phyloP scores from a whole-genome alignment of 2,329 filamentous ascomycete species.

The Fusarium buharicum region DNA sequence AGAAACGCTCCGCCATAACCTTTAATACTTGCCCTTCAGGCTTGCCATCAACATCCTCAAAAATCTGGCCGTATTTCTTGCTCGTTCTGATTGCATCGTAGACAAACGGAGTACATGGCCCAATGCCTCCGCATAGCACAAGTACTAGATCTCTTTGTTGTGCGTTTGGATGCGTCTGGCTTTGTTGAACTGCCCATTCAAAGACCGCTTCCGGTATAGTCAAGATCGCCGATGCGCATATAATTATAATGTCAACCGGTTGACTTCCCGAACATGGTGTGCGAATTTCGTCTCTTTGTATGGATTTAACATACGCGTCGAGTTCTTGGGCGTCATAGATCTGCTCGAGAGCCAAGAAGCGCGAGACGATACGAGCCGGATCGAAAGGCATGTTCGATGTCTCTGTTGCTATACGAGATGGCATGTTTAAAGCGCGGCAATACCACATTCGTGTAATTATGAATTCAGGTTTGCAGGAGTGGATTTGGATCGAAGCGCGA shows the following conservation, averaged over 20 bases:
- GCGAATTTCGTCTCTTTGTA: rapidly evolving
- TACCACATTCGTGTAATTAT: rapidly evolving
- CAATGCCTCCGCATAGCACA: conserved; percentile 9
- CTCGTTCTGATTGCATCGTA: conserved; percentile 15
- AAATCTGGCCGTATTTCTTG: conserved; percentile 1
- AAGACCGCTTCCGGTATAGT: conserved; percentile 23
- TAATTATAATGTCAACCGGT: not conserved
- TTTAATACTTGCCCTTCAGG: conserved; percentile 22
- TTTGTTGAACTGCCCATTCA: not conserved
- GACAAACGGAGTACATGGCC: conserved; percentile 11
- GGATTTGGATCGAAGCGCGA: too few species aligned
- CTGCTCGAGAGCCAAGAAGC: conserved; percentile 10
- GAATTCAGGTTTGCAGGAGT: too few species aligned
- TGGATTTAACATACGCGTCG: not conserved
- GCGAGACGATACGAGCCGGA: not conserved
- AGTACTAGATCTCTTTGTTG: not conserved
- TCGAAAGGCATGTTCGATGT: not conserved
- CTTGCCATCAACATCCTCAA: not conserved
- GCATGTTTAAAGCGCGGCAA: not conserved
- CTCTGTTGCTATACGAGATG: not conserved
- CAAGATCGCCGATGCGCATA: conserved; percentile 19
- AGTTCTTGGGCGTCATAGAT: conserved; percentile 23
- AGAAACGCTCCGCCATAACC: conserved; percentile 8
- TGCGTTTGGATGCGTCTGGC: rapidly evolving
- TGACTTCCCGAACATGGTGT: rapidly evolving